A percentile compares a stretch with the other conserved stretches of the same genome.
phyloP scores from a whole-genome alignment of 768 basidiomycete species.

The Suillus fuscotomentosus region DNA sequence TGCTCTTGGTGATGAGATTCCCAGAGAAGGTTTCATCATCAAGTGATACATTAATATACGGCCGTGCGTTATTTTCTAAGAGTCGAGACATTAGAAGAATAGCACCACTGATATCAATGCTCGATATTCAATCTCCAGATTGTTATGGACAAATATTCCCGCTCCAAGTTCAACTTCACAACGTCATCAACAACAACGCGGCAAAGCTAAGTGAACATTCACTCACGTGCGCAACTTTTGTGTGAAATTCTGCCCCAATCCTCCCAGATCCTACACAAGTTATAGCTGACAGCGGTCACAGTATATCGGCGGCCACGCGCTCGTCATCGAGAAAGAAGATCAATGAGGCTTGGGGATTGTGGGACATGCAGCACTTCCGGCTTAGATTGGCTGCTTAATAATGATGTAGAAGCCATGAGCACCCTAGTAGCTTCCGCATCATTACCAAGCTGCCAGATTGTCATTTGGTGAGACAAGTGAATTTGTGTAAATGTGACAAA shows the following conservation, averaged over 20 bases:
- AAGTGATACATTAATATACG: not conserved
- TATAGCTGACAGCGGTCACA: not conserved
- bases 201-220: not conserved
- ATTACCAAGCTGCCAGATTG: not conserved
- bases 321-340: not conserved
- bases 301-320: not conserved
- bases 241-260: not conserved
- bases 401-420: not conserved
- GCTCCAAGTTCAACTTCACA: slow-evolving; percentile 18
- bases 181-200: slow-evolving; percentile 11
- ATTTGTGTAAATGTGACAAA: not conserved
- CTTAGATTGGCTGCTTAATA: not conserved
- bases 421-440: not conserved
- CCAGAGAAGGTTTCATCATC: not conserved
- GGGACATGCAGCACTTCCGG: not conserved
- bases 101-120: not conserved
- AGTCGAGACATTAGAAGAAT: slow-evolving; percentile 23
- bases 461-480: not conserved
- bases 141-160: slow-evolving; percentile 22
- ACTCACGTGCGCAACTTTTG: not conserved
- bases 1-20: slow-evolving; percentile 22
- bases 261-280: not conserved
- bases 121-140: slow-evolving; percentile 20
- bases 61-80: not conserved
- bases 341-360: not conserved